Conservation (phyloP, 257 asterid species). For the Thymus mandschuricus region DNA sequence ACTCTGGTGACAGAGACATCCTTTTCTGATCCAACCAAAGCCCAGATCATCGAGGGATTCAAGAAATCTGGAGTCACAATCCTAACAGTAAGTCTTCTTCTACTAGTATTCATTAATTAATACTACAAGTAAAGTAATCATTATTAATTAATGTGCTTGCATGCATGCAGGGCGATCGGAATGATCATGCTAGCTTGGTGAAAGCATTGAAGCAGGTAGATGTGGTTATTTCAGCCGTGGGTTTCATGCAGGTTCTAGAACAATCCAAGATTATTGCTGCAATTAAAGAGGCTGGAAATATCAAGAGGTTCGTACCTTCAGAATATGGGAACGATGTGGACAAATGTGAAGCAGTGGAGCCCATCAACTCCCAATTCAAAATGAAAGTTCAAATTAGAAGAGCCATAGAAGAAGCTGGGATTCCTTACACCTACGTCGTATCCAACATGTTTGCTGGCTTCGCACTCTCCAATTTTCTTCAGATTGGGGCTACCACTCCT, state of each 20-base stretch:
- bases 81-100: conserved; percentile 46
- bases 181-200: conserved; percentile 61
- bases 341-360: conserved; percentile 55
- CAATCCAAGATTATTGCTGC: conserved; percentile 69
- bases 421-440: conserved; percentile 53
- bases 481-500: conserved; percentile 53
- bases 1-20: conserved; percentile 60
- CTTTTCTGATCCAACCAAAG: conserved; percentile 66
- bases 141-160: too few species aligned
- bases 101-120: not conserved
- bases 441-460: conserved; percentile 53
- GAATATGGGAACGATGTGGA: conserved; percentile 73
- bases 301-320: conserved; percentile 78
- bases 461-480: conserved; percentile 45
- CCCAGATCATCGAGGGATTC: conserved; percentile 57
- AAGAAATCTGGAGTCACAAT: conserved; percentile 63
- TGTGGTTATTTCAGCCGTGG: conserved; percentile 69
- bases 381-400: conserved; percentile 51
- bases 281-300: conserved; percentile 73
- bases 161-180: conserved; percentile 56
- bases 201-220: conserved; percentile 71
- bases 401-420: conserved; percentile 55
- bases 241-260: conserved; percentile 51
- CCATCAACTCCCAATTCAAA: conserved; percentile 46
- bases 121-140: not conserved